These are phyloP conservation scores for Gossypium mustelinum DNA, from an alignment of 345 rosid genomes.

Conservation along the genomic window DNA sequence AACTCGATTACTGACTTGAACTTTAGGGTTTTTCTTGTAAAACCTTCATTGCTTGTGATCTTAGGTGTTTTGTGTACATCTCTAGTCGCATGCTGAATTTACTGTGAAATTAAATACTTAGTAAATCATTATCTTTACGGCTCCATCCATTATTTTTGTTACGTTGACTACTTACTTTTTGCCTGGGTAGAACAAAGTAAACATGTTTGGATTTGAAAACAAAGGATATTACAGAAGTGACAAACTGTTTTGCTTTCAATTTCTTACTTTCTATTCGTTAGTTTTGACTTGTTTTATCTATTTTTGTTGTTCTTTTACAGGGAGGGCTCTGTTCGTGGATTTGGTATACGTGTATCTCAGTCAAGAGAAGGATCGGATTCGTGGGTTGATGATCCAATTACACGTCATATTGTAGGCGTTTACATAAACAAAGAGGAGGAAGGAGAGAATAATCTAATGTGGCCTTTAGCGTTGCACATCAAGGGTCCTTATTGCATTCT, in stretches of 20 bases:
- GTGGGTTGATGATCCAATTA: slow-evolving; percentile 93
- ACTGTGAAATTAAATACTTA: neutral
- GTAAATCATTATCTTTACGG: neutral
- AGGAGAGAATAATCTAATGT: slow-evolving; percentile 44
- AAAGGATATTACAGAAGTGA: neutral
- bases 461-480: slow-evolving; percentile 79
- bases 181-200: neutral
- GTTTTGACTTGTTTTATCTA: neutral
- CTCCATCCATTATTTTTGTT: neutral
- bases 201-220: neutral
- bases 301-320: slow-evolving; percentile 25
- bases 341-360: slow-evolving; percentile 64
- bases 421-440: slow-evolving; percentile 36
- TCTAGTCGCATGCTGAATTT: neutral
- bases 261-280: neutral
- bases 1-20: neutral
- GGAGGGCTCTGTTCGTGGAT: slow-evolving; percentile 79
- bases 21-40: neutral
- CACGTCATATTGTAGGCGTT: slow-evolving; percentile 71
- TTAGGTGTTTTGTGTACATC: neutral
- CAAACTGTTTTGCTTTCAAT: neutral
- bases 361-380: slow-evolving; percentile 79
- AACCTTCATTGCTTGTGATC: neutral
- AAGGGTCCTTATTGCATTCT: slow-evolving; percentile 59
- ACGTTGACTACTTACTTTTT: neutral